Conservation (phyloP, 2,329 filamentous ascomycete species). For the Epichloe uncinata region DNA sequence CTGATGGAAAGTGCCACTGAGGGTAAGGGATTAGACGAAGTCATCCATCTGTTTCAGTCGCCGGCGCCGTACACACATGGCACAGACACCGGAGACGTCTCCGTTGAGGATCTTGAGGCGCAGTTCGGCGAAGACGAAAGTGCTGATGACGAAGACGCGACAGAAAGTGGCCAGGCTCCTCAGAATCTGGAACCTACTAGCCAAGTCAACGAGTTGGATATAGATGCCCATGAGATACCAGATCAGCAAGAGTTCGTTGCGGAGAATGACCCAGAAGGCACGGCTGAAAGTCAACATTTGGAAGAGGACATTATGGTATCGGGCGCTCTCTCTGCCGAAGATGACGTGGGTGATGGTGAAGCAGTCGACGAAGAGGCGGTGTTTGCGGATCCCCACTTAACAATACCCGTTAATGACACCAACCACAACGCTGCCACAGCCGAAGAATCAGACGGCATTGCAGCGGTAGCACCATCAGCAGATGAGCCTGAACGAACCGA, state of each 20-base stretch:
- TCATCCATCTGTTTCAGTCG: slow-evolving; percentile 25
- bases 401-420: background rate
- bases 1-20: slow-evolving; percentile 28
- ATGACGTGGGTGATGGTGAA: slow-evolving; percentile 11
- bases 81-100: background rate
- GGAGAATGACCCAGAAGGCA: background rate
- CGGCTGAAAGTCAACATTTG: background rate
- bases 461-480: background rate
- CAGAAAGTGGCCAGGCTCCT: slow-evolving; percentile 11
- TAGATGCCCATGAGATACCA: background rate
- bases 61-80: slow-evolving; percentile 5
- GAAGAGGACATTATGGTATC: slow-evolving; percentile 1
- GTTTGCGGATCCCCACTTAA: slow-evolving; percentile 4
- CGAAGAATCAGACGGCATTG: background rate
- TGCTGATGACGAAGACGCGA: slow-evolving; percentile 4
- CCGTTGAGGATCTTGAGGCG: slow-evolving; percentile 1
- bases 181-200: slow-evolving; percentile 4
- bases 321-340: slow-evolving; percentile 6
- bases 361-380: slow-evolving; percentile 9
- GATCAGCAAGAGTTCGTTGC: background rate
- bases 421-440: background rate
- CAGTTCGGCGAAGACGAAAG: slow-evolving; percentile 14
- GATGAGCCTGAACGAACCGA: background rate
- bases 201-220: background rate
- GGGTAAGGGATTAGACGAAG: slow-evolving; percentile 27